Percentiles rank a stretch among this genome's conserved stretches.
phyloP scores from a whole-genome alignment of 2,329 filamentous ascomycete species.

The Zymoseptoria pseudotritici region DNA sequence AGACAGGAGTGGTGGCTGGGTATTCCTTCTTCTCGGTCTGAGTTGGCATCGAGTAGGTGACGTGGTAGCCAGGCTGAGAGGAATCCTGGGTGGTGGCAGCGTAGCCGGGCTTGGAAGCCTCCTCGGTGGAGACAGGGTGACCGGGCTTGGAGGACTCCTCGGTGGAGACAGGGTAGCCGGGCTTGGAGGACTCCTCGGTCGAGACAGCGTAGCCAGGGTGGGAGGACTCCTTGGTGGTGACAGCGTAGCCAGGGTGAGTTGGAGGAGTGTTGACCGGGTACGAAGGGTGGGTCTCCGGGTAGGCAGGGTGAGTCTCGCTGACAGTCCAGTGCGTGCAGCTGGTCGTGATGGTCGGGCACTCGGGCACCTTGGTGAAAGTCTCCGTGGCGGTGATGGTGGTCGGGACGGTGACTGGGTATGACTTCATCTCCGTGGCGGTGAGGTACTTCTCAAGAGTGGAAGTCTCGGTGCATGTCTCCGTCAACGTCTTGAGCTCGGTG shows the following conservation, averaged over 20 bases:
- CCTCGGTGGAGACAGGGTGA: not conserved
- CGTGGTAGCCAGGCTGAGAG: not conserved
- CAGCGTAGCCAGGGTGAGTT: not conserved
- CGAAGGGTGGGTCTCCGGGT: not conserved
- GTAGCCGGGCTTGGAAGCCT: not conserved
- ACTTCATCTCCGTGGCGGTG: not conserved
- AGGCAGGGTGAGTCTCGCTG: not conserved
- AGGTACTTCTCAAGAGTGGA: not conserved
- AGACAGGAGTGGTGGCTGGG: not conserved
- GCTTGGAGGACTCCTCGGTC: not conserved
- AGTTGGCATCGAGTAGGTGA: not conserved
- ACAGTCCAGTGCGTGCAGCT: not conserved
- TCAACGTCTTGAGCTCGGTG: not conserved
- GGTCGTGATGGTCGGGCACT: slow-evolving; percentile 1
- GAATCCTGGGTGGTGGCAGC: not conserved
- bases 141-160: too few species aligned
- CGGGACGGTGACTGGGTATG: not conserved
- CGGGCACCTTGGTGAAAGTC: slow-evolving; percentile 1
- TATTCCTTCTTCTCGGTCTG: not conserved
- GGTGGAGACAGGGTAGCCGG: not conserved
- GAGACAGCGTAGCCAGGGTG: not conserved
- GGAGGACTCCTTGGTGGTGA: not conserved
- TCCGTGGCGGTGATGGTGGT: not conserved
- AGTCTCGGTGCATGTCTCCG: not conserved
- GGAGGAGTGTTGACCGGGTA: not conserved